A percentile compares a stretch with the other conserved stretches of the same genome.
These are phyloP conservation scores for Rhizopogon vesiculosus DNA, from an alignment of 768 basidiomycete genomes.

Conservation along the genomic window DNA sequence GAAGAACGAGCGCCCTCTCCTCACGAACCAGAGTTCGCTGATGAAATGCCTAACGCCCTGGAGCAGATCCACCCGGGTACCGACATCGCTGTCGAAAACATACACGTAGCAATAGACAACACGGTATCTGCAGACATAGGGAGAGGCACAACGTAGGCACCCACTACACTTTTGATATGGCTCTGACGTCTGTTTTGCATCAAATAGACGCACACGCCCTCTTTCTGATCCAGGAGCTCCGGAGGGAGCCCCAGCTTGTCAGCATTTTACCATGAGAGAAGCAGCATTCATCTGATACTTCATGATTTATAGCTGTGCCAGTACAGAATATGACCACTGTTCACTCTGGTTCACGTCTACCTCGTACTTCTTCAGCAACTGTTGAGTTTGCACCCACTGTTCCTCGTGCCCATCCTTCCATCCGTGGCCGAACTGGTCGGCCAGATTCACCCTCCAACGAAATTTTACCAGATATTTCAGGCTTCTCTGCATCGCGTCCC, in stretches of 20 bases:
- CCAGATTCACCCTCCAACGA: constrained; percentile 8
- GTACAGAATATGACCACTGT: neutral
- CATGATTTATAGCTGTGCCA: neutral
- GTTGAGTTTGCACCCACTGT: constrained; percentile 47
- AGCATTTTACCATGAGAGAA: neutral
- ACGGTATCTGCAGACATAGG: neutral
- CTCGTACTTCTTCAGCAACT: constrained; percentile 27
- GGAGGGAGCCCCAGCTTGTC: neutral
- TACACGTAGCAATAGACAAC: neutral
- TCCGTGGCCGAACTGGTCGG: constrained; percentile 16
- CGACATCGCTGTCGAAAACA: neutral
- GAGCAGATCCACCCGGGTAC: neutral
- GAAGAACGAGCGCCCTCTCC: constrained; percentile 6
- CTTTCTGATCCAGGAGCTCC: constrained; percentile 33
- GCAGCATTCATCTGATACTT: neutral
- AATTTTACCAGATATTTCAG: constrained; percentile 2
- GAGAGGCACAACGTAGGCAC: neutral
- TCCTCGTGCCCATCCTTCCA: constrained; percentile 19
- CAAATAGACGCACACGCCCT: constrained; percentile 16
- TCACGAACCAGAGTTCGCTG: neutral
- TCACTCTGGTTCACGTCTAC: neutral
- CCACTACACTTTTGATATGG: neutral
- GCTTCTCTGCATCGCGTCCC: neutral
- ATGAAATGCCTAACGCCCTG: constrained; percentile 1
- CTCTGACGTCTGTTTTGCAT: neutral